Percentiles rank a stretch among this genome's conserved stretches.
Conservation (phyloP, 2,329 filamentous ascomycete genomes). For the Cordyceps cicadae region DNA sequence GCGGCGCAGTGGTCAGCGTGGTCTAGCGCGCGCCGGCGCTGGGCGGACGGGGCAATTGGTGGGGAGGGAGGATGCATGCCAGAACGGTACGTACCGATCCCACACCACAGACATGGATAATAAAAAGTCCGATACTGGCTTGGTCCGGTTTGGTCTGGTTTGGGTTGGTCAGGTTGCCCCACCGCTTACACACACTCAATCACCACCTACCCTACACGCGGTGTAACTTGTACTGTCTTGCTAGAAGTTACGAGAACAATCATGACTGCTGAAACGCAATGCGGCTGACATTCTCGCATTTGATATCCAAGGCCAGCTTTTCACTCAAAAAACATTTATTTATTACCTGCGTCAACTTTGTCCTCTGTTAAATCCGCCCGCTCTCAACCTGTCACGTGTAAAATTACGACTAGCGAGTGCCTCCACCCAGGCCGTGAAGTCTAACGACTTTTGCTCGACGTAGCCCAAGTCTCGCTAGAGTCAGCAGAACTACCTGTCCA, state of each 20-base stretch:
- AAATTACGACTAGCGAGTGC: not conserved
- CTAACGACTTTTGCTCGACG: not conserved
- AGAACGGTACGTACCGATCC: not conserved
- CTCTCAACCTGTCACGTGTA: not conserved
- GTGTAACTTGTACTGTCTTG: too few species aligned
- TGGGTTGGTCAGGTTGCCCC: not conserved
- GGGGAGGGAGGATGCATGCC: slow-evolving; percentile 17
- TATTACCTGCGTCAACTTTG: not conserved
- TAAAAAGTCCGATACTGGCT: not conserved
- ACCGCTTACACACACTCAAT: not conserved
- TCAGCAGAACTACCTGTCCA: not conserved
- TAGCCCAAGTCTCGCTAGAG: not conserved
- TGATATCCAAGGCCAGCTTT: not conserved
- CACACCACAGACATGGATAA: not conserved
- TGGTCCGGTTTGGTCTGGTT: too few species aligned
- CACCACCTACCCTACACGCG: not conserved
- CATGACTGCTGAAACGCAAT: too few species aligned
- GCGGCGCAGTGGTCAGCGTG: slow-evolving; percentile 18
- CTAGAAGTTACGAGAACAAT: too few species aligned
- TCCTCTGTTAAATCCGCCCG: not conserved
- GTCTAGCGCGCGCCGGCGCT: slow-evolving; percentile 21
- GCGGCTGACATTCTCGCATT: too few species aligned
- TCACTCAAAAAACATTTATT: not conserved
- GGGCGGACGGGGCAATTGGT: slow-evolving; percentile 1
- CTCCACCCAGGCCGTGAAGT: not conserved